These are phyloP conservation scores for Calonectria hongkongensis DNA, from an alignment of 2,329 filamentous ascomycete species.

Conservation along the genomic window DNA sequence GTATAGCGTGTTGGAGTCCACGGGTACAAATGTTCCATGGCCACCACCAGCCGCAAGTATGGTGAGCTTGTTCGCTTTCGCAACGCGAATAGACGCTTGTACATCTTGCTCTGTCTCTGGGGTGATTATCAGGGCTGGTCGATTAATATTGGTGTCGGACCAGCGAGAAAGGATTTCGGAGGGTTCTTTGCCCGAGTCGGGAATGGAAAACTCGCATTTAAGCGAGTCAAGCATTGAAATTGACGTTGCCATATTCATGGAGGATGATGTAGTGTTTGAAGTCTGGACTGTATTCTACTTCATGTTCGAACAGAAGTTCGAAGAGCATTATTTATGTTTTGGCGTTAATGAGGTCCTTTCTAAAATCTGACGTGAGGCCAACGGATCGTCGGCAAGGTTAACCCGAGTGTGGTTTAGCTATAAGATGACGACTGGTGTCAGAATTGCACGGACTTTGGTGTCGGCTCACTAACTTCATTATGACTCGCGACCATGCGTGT, in stretches of 20 bases:
- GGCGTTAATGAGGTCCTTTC: background rate
- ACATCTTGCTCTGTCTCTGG: conserved; percentile 58
- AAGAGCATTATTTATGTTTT: background rate
- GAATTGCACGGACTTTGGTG: background rate
- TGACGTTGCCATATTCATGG: conserved; percentile 29
- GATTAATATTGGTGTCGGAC: conserved; percentile 54
- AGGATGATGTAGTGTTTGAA: too few species aligned
- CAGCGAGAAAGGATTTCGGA: conserved; percentile 51
- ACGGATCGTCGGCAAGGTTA: background rate
- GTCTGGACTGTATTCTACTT: background rate
- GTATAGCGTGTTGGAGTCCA: conserved; percentile 56
- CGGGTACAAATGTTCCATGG: conserved; percentile 57
- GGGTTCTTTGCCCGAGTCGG: background rate
- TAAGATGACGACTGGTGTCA: background rate
- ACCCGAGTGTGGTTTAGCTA: background rate
- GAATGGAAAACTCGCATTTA: conserved; percentile 31
- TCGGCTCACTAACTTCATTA: background rate
- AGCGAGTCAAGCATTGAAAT: conserved; percentile 31
- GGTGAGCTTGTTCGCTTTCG: conserved; percentile 53
- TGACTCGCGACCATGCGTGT: background rate
- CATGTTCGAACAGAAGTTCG: background rate
- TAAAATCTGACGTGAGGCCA: conserved; percentile 28
- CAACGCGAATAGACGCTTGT: conserved; percentile 50
- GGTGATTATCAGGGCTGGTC: conserved; percentile 54
- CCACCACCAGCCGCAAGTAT: conserved; percentile 56